A percentile compares a stretch with the other conserved stretches of the same genome.
Conservation (phyloP, 2,329 filamentous ascomycete species). For the Coniochaeta sp. region DNA sequence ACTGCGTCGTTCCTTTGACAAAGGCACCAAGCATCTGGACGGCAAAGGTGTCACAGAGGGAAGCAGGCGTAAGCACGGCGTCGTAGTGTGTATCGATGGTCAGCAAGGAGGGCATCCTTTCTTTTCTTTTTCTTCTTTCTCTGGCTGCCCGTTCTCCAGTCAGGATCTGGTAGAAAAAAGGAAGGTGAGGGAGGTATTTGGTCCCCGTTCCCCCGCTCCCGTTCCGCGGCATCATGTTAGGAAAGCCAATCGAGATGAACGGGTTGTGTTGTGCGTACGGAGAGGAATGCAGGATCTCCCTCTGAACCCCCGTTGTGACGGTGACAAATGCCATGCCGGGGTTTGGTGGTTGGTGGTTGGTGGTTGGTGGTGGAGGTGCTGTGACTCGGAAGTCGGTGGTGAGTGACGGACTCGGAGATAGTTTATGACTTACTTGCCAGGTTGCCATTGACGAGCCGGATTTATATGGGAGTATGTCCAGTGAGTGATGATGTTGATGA, state of each 20-base stretch:
- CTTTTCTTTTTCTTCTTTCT: not conserved
- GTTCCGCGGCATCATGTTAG: not conserved
- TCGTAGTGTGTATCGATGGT: not conserved
- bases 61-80: not conserved
- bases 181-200: not conserved
- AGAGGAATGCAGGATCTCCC: not conserved
- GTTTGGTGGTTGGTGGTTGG: too few species aligned
- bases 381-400: too few species aligned
- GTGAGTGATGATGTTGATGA: too few species aligned
- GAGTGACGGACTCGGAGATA: too few species aligned
- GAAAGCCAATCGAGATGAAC: not conserved
- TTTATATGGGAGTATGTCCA: too few species aligned
- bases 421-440: too few species aligned
- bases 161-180: not conserved
- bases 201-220: conserved; percentile 4
- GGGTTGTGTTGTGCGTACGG: not conserved
- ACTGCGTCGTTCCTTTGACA: not conserved
- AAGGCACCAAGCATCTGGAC: too few species aligned
- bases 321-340: not conserved
- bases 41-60: too few species aligned
- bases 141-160: too few species aligned
- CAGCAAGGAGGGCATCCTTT: not conserved
- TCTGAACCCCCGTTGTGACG: not conserved
- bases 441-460: too few species aligned
- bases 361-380: too few species aligned